phyloP scores from a whole-genome alignment of 768 basidiomycete species.

The Crepidotus variabilis region DNA sequence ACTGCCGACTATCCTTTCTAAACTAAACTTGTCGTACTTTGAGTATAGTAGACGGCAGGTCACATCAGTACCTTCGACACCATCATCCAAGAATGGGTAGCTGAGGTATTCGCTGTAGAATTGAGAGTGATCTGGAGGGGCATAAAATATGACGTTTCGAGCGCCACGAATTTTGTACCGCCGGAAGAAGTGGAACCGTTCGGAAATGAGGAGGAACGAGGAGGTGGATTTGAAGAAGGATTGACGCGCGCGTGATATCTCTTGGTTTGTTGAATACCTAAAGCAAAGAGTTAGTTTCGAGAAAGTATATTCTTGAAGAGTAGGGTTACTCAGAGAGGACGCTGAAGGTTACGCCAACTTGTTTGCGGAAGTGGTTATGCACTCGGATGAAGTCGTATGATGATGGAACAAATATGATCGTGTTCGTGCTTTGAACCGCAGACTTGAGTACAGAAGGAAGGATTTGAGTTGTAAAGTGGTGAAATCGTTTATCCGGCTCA shows the following conservation, averaged over 20 bases:
- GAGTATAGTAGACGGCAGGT: constrained; percentile 78
- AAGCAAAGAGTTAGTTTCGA: constrained; percentile 1
- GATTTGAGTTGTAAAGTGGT: constrained; percentile 81
- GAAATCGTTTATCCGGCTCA: constrained; percentile 85
- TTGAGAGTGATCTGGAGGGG: constrained; percentile 83
- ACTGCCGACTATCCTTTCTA: constrained; percentile 81
- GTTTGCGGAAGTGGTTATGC: constrained; percentile 80
- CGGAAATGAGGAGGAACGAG: constrained; percentile 85
- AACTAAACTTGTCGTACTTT: constrained; percentile 82
- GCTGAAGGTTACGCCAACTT: constrained; percentile 64
- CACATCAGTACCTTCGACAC: constrained; percentile 85
- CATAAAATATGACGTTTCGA: constrained; percentile 91
- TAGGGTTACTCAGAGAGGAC: constrained; percentile 82
- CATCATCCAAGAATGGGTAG: constrained; percentile 88
- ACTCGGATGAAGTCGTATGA: constrained; percentile 96
- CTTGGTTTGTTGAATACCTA: constrained; percentile 91
- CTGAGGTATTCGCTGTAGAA: constrained; percentile 90
- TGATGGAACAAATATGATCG: constrained; percentile 86
- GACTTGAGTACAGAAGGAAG: constrained; percentile 84
- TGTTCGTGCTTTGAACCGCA: constrained; percentile 88
- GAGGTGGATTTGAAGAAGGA: constrained; percentile 88
- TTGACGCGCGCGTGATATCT: constrained; percentile 90
- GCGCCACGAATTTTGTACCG: constrained; percentile 94
- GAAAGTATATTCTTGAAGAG: neutral
- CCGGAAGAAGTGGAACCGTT: constrained; percentile 98